Base-by-base conservation (phyloP, 768 basidiomycete genomes). In the Trametes coccinea region DNA sequence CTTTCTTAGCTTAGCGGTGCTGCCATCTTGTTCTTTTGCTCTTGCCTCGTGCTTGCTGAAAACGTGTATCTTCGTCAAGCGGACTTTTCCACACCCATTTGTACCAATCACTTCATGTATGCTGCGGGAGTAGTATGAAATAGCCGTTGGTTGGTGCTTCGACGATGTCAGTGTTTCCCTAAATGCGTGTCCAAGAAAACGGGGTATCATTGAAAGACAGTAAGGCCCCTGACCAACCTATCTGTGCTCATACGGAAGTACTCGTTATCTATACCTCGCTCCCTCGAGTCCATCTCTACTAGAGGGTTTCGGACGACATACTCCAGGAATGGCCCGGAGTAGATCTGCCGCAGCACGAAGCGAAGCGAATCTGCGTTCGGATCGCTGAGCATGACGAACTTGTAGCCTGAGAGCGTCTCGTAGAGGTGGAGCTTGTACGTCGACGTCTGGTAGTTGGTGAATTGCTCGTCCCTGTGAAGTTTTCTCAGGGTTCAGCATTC, bases 271-370 rank as follows among this genome's bases (percentile, higher is more conserved):
- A 98, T 85, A 27, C 96, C 96, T 49, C 84, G 82, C 64, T 87
- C 87, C 67, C 80, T 79, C 11, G 92, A 93, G 73, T 97, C 91
- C 85, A 94, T 89, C 49, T 79, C 79, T 3, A 90, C 81, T 34
- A 98, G 79, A 3, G 96, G 96, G 70, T 98, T 98, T 55, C 93
- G 85, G 47, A 95, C 93, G 33, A 97, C 94, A 71, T 88, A 93
- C 74, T 97, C 93, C 45, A 97, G 74, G 77, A 98, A 98, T 0
- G 95, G 93, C 2, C 93, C 94, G n/a, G 84, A 81, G 74, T 98
- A 95, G 65, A 98, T 85, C 71, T 93, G 90, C n/a, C 90, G 86
- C 41, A 98, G 76, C 55, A 93, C 79, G 68, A 87, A 87, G 16
- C 90, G 88, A 48, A 95, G 79, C 2, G 90, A 90, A 63, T 98